Evolutionary conservation across 2,329 filamentous ascomycete species (phyloP).

Genomic region (Fusarium euwallaceae): DNA sequence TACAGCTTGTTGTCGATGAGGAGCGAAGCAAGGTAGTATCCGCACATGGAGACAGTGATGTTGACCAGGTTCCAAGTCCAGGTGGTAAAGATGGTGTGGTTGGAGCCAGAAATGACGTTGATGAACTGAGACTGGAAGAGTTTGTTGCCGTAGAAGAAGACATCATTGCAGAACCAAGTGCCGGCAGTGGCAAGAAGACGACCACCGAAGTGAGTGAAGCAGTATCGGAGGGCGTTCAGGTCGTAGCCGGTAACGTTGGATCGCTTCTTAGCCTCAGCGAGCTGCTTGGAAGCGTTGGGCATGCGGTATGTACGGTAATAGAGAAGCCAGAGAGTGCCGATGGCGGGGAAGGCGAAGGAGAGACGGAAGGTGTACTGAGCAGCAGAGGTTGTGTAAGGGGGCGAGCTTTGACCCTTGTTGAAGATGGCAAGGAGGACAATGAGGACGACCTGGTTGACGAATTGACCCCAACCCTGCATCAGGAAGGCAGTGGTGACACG

Average conservation of each 20-base stretch:
- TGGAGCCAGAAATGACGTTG: constrained; percentile 77
- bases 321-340: constrained; percentile 92
- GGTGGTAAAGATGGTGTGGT: constrained; percentile 81
- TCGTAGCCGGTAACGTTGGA: constrained; percentile 92
- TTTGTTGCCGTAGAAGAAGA: constrained; percentile 99
- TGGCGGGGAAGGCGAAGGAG: constrained; percentile 90
- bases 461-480: constrained; percentile 99
- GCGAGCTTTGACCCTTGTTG: constrained; percentile 79
- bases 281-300: constrained; percentile 86
- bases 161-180: constrained; percentile 95
- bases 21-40: constrained; percentile 91
- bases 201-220: constrained; percentile 85
- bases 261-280: constrained; percentile 87
- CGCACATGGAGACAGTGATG: constrained; percentile 84
- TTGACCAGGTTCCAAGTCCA: constrained; percentile 97
- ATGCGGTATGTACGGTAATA: constrained; percentile 98
- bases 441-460: constrained; percentile 91
- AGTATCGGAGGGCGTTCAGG: constrained; percentile 81
- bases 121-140: constrained; percentile 96
- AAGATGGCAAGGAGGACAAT: constrained; percentile 90
- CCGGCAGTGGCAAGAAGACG: constrained; percentile 89
- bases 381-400: constrained; percentile 82
- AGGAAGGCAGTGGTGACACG: constrained; percentile 96
- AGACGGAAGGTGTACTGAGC: constrained; percentile 93
- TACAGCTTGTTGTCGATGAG: constrained; percentile 97